A percentile compares a stretch with the other conserved stretches of the same genome.
These are phyloP conservation scores for Pseudognaphalium luteoalbum DNA, from an alignment of 129 eudicot species.

Conservation along the genomic window DNA sequence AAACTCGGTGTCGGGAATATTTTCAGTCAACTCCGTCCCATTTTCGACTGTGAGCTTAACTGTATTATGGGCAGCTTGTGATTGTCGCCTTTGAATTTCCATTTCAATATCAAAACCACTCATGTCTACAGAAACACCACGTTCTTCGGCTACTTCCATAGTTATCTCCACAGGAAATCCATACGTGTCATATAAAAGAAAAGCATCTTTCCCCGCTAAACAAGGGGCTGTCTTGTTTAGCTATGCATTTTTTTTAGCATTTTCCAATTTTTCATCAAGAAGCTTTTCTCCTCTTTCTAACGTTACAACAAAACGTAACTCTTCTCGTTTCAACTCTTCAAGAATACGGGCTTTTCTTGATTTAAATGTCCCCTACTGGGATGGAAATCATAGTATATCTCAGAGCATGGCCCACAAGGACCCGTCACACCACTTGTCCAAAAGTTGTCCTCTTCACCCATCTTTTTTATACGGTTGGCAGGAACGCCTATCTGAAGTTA, in stretches of 20 bases:
- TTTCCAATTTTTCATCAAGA: slow-evolving; percentile 67
- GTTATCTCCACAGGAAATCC: slow-evolving; percentile 98
- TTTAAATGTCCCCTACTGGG: slow-evolving; percentile 65
- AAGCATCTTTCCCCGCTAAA: slow-evolving; percentile 87
- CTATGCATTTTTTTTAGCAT: slow-evolving; percentile 47
- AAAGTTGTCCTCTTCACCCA: slow-evolving; percentile 96
- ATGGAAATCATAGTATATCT: slow-evolving; percentile 87
- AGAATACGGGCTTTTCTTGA: slow-evolving; percentile 57
- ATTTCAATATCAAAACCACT: slow-evolving; percentile 70
- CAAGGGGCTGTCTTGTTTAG: slow-evolving; percentile 37
- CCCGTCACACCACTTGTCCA: slow-evolving; percentile 97
- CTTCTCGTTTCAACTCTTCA: slow-evolving; percentile 81
- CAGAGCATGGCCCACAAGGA: slow-evolving; percentile 99
- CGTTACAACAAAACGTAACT: slow-evolving; percentile 65
- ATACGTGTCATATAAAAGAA: slow-evolving; percentile 72
- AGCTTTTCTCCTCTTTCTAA: slow-evolving; percentile 89
- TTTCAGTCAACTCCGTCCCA: slow-evolving; percentile 58
- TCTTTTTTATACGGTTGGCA: slow-evolving; percentile 73
- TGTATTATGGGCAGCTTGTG: slow-evolving; percentile 93
- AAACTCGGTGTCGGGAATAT: slow-evolving; percentile 68
- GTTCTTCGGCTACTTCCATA: slow-evolving; percentile 72
- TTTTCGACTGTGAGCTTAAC: slow-evolving; percentile 76
- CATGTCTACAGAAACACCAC: slow-evolving; percentile 76
- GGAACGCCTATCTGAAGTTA: slow-evolving; percentile 80
- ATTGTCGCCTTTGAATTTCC: slow-evolving; percentile 91